Base-by-base conservation (phyloP, 2,329 filamentous ascomycete species). In the Epichloe bromicola region DNA sequence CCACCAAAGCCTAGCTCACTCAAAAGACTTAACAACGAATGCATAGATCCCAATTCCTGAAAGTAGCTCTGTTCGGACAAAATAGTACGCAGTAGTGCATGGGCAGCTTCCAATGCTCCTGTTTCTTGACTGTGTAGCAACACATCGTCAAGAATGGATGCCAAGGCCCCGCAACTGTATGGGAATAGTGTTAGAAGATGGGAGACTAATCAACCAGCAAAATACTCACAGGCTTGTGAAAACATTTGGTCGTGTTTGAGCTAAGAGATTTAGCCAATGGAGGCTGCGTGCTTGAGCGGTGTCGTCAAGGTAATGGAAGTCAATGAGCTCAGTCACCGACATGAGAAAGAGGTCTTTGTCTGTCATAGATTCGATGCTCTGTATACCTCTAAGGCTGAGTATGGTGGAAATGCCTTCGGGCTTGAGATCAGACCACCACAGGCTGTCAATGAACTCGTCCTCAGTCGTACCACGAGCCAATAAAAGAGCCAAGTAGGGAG, bases 251-350 rank as follows among this genome's bases (percentile, higher is more conserved):
- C 81, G 69, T 19, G 69, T 69, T 10, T 62, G 58, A 3, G 80
- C 79, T 30, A 85, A 63, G 47, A 75, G 69, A 48, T 76, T 78
- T 37, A 86, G 69, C 78, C 81, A 83, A 15, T 68, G 61, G 3
- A 86, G 65, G 15, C 72, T 77, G 14, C 79, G 72, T 42, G 75
- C 74, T 60, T 85, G 82, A 17, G 81, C 72, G 2, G 70, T 69
- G 51, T 85, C 80, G 52, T 85, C 82, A 7, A 84, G 67, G 52
- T 76, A 77, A 51, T 78, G 75, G 58, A 86, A 85, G 60, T 86
- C 82, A 10, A 85, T 75, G 41, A 85, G 69, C 59, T 78, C 75
- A 51, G 85, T 80, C 1, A 78, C 79, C 3, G 78, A 78, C 54
- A 78, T 80, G 5, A 85, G 70, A 15, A 86, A 64, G 12, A 85